Percentiles rank a stretch among this genome's conserved stretches.
Conservation (phyloP, 306 rosid species). For the Abrus precatorius region DNA sequence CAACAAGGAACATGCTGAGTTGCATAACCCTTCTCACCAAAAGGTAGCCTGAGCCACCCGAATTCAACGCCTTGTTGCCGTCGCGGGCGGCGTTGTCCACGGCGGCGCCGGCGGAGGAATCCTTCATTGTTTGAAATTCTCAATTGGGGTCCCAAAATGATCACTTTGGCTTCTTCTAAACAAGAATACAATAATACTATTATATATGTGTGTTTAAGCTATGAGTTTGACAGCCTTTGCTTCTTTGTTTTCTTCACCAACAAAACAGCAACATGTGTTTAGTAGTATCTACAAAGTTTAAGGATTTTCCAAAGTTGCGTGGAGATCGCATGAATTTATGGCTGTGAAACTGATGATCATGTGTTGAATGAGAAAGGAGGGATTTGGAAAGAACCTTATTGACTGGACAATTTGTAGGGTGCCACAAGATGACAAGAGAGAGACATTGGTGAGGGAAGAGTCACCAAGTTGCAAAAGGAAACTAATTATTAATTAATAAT, state of each 20-base stretch:
- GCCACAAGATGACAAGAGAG: not conserved
- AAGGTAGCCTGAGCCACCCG: conserved; percentile 37
- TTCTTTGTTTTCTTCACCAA: conserved; percentile 50
- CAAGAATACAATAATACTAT: not conserved
- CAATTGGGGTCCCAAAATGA: conserved; percentile 19
- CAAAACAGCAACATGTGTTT: conserved; percentile 18
- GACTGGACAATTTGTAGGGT: not conserved
- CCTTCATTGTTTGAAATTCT: conserved; percentile 48
- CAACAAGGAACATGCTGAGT: conserved; percentile 43
- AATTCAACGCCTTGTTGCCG: conserved; percentile 25
- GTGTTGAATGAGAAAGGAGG: not conserved
- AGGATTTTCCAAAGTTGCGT: conserved; percentile 21
- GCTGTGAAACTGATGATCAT: not conserved
- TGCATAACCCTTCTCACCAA: conserved; percentile 33
- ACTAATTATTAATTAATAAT: not conserved
- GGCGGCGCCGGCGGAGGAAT: conserved; percentile 5
- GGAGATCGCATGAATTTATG: conserved; percentile 3
- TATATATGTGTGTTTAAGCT: not conserved
- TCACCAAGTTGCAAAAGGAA: not conserved
- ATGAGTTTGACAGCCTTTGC: not conserved
- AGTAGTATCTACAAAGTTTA: conserved; percentile 13
- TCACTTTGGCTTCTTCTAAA: conserved; percentile 3
- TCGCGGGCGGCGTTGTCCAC: not conserved
- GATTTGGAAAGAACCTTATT: not conserved
- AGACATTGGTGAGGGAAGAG: not conserved